Evolutionary conservation across 2,329 filamentous ascomycete genomes (phyloP).

Genomic region (Fusarium pininemorale): DNA sequence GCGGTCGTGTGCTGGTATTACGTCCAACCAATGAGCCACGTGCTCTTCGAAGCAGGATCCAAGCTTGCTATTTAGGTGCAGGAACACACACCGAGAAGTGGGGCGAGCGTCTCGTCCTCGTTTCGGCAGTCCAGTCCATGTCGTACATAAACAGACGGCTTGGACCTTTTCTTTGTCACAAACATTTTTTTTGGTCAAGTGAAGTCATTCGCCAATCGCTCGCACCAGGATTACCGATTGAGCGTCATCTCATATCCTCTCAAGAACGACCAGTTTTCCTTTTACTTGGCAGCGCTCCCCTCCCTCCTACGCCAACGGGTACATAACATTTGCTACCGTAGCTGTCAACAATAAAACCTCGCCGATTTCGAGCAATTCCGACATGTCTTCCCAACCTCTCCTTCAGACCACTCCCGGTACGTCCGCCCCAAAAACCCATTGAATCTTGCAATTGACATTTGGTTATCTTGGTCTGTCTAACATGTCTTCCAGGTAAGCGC

Average conservation of each 20-base stretch:
- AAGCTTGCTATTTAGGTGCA: conserved; percentile 3
- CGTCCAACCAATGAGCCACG: conserved; percentile 47
- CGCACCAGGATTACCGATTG: conserved; percentile 6
- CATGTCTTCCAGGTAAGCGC: conserved; percentile 79
- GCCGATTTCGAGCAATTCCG: conserved; percentile 34
- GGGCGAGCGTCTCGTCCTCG: conserved; percentile 17
- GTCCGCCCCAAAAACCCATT: conserved; percentile 47
- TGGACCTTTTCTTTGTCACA: conserved; percentile 27
- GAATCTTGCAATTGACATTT: neutral
- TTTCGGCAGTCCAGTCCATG: conserved; percentile 26
- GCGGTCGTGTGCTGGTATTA: conserved; percentile 8
- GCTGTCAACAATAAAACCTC: conserved; percentile 22
- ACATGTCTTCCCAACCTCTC: conserved; percentile 95
- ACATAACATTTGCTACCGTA: neutral
- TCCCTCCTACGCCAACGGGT: neutral
- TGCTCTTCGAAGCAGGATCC: conserved; percentile 33
- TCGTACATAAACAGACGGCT: conserved; percentile 32
- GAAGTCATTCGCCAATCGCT: conserved; percentile 4
- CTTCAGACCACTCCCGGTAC: conserved; percentile 92
- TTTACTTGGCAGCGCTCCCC: neutral
- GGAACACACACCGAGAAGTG: conserved; percentile 17
- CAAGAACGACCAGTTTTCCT: neutral
- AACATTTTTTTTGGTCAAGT: conserved; percentile 9
- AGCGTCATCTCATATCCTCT: neutral
- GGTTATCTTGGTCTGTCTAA: conserved; percentile 20